Evolutionary conservation across 768 basidiomycete species (phyloP).

Genomic region (Boletus tomentosulus): DNA sequence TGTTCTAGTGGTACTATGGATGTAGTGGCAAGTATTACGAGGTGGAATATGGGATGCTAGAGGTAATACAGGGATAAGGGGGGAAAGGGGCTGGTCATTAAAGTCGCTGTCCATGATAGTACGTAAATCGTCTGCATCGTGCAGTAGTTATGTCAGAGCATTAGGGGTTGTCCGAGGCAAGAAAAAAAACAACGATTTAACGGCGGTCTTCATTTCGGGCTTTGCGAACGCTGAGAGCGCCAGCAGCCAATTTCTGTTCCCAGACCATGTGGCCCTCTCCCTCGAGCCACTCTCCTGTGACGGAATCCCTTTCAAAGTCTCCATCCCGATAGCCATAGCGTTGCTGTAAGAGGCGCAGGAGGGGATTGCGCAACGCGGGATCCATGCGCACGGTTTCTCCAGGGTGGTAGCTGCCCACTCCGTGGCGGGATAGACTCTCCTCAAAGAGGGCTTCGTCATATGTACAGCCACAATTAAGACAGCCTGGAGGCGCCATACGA

Average conservation of each 20-base stretch:
- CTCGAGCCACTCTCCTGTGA: conserved; percentile 61
- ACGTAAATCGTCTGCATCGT: conserved; percentile 23
- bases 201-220: conserved; percentile 38
- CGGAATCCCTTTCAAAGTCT: conserved; percentile 73
- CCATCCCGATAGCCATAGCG: conserved; percentile 81
- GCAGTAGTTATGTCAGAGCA: conserved; percentile 12
- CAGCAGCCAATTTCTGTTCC: conserved; percentile 52
- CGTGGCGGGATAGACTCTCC: conserved; percentile 74
- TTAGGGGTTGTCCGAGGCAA: not conserved
- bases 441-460: conserved; percentile 84
- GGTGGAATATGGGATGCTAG: conserved; percentile 16
- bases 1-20: conserved; percentile 9
- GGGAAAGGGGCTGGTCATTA: conserved; percentile 14
- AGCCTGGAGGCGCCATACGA: conserved; percentile 72
- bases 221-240: conserved; percentile 35
- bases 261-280: conserved; percentile 61
- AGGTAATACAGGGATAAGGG: conserved; percentile 16
- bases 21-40: conserved; percentile 22
- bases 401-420: conserved; percentile 77
- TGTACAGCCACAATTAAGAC: conserved; percentile 84
- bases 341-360: conserved; percentile 64
- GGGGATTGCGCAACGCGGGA: conserved; percentile 76
- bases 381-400: conserved; percentile 89
- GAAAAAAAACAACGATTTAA: conserved; percentile 13
- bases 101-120: conserved; percentile 18